Conservation (phyloP, 495 filamentous ascomycete species). For the Penicillium canescens region DNA sequence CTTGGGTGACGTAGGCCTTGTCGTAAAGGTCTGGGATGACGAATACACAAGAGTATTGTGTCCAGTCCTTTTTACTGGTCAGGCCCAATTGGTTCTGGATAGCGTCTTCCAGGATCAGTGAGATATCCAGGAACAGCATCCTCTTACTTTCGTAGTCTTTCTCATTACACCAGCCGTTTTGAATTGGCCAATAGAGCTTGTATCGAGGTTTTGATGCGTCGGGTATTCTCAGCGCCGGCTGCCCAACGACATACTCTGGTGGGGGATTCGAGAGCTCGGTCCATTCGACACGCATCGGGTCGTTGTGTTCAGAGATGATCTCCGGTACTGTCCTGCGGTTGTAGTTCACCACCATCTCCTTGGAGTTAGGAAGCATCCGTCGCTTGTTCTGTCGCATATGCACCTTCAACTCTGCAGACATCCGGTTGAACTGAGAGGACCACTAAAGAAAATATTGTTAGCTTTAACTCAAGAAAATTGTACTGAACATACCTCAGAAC, state of each 20-base stretch:
- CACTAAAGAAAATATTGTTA: constrained; percentile 49
- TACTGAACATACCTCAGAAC: constrained; percentile 65
- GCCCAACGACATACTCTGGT: constrained; percentile 76
- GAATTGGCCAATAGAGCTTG: constrained; percentile 88
- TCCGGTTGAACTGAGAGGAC: constrained; percentile 71
- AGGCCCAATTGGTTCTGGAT: constrained; percentile 81
- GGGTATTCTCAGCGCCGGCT: constrained; percentile 79
- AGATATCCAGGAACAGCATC: constrained; percentile 80
- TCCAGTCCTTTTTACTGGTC: constrained; percentile 74
- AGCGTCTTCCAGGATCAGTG: constrained; percentile 80
- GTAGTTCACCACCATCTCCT: constrained; percentile 89
- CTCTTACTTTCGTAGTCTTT: constrained; percentile 76
- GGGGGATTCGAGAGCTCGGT: constrained; percentile 74
- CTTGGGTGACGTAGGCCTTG: constrained; percentile 80
- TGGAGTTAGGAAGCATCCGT: constrained; percentile 90
- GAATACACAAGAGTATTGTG: constrained; percentile 89
- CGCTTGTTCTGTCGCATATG: constrained; percentile 92
- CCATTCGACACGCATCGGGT: constrained; percentile 91
- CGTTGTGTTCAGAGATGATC: constrained; percentile 88
- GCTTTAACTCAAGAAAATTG: neutral
- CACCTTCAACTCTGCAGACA: constrained; percentile 82
- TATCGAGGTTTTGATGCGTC: constrained; percentile 89
- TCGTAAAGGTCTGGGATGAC: constrained; percentile 97
- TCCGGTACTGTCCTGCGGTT: constrained; percentile 81
- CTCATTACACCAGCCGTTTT: constrained; percentile 86